phyloP scores from a whole-genome alignment of 2,329 filamentous ascomycete genomes.

The Paraphaeosphaeria minitans region DNA sequence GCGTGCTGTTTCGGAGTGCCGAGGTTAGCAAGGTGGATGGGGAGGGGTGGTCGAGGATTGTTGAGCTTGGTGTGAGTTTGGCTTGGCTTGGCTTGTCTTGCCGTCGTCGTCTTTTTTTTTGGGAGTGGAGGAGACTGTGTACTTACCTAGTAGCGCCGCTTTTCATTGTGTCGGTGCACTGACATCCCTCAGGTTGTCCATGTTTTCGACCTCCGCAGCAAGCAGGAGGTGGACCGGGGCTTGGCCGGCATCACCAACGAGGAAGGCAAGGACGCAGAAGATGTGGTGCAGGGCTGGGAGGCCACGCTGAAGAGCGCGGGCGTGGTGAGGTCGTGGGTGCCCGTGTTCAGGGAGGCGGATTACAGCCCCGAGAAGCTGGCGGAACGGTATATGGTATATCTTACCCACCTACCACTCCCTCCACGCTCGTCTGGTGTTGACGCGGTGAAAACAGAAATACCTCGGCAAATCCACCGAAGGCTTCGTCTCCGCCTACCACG shows the following conservation, averaged over 20 bases:
- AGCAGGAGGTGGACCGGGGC: conserved; percentile 60
- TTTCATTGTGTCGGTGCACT: background rate
- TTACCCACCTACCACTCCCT: too few species aligned
- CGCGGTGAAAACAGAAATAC: conserved; percentile 53
- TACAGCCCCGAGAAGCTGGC: conserved; percentile 68
- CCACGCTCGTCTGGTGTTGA: background rate
- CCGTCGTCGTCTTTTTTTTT: too few species aligned
- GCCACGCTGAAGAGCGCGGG: conserved; percentile 42
- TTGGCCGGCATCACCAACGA: conserved; percentile 29
- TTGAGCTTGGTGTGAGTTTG: conserved; percentile 51
- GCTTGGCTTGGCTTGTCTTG: too few species aligned
- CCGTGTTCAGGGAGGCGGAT: conserved; percentile 67
- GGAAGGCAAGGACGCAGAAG: conserved; percentile 42
- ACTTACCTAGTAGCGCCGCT: too few species aligned
- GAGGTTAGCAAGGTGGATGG: conserved; percentile 56
- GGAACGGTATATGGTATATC: conserved; percentile 55
- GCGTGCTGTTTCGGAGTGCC: conserved; percentile 69
- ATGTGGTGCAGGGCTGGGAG: conserved; percentile 38
- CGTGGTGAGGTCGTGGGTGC: conserved; percentile 61
- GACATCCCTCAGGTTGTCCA: conserved; percentile 54
- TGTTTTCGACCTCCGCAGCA: conserved; percentile 72
- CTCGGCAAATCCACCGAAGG: conserved; percentile 60
- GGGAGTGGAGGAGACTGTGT: too few species aligned
- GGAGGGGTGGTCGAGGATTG: conserved; percentile 27
- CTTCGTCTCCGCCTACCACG: conserved; percentile 67